Evolutionary conservation across 306 rosid species (phyloP).

Genomic region (Vigna nakashimae): DNA sequence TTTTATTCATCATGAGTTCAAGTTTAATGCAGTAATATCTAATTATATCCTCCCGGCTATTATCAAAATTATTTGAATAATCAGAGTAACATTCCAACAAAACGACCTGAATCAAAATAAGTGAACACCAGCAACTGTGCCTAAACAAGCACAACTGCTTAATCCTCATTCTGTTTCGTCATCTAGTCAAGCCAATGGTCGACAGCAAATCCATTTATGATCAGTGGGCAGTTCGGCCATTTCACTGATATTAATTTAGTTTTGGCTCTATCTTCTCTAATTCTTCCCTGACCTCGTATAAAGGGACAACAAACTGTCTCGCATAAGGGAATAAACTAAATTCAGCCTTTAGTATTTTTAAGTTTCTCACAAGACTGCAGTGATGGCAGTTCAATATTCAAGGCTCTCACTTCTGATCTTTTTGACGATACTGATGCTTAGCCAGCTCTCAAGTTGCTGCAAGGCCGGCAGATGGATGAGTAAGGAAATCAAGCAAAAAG

Average conservation of each 20-base stretch:
- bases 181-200: conserved; percentile 32
- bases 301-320: conserved; percentile 43
- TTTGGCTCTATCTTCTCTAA: conserved; percentile 61
- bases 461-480: conserved; percentile 48
- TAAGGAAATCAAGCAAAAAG: conserved; percentile 52
- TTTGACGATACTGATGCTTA: conserved; percentile 57
- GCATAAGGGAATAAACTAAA: conserved; percentile 46
- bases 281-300: conserved; percentile 51
- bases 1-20: conserved; percentile 19
- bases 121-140: conserved; percentile 11
- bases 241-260: conserved; percentile 41
- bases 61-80: conserved; percentile 25
- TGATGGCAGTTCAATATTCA: conserved; percentile 63
- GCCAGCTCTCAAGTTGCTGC: conserved; percentile 60
- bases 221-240: conserved; percentile 64
- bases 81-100: conserved; percentile 20
- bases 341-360: conserved; percentile 30
- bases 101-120: conserved; percentile 6
- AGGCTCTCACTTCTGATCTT: conserved; percentile 56
- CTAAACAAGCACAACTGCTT: conserved; percentile 28
- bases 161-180: conserved; percentile 27
- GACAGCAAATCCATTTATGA: conserved; percentile 34
- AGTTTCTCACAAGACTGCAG: conserved; percentile 36
- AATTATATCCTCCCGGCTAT: conserved; percentile 1
- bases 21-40: conserved; percentile 28